Base-by-base conservation (phyloP, 148 eudicot genomes). In the Polygonum aviculare region DNA sequence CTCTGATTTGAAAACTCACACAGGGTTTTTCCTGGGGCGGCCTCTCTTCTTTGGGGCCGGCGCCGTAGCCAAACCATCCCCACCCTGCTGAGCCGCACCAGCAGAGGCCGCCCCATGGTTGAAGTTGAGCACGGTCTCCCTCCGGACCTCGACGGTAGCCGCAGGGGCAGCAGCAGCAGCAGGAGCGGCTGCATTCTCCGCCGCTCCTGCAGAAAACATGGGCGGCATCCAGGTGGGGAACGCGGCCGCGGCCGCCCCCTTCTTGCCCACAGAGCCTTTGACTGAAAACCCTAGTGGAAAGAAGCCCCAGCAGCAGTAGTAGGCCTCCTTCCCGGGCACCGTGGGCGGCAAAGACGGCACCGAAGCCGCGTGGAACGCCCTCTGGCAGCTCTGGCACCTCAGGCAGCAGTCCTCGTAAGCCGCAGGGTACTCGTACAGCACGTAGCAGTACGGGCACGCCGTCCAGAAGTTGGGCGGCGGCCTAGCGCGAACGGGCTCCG, bases 271-370 rank as follows among this genome's bases (percentile, higher is more conserved):
- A 16, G 77, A 75, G 18, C 77, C 78, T 9, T 76, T 80, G 3
- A 63, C 26, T 15, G 84, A 78, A 77, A 91, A 93, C 41, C 95
- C 95, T 41, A 96, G 74, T 1, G 99, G 98, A 8, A 93, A 93
- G 72, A 93, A 88, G 0, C 95, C 96, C 94, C 94, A 96, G 33
- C 96, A 93, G 65, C 99, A 96, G 73, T 87, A 90, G 78, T 93
- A 93, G 0, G 90, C 94, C 47, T 96, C 98, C 72, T 83, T 90
- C n/a, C 99, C 99, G 2, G 93, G 90, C 35, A 91, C 94, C 31
- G 77, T 0, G 0, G 98, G 97, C 11, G 99, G 99, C 79, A 90
- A 73, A 0, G 88, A 83, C 73, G 84, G 71, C 12, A 96, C 81
- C 48, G 69, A 62, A 7, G 82, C 83, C 0, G 89, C 97, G 33